Evolutionary conservation across 2,329 filamentous ascomycete species (phyloP), one percentile per base, ranked within the genome.

Genomic region (Rutstroemia sp.): DNA sequence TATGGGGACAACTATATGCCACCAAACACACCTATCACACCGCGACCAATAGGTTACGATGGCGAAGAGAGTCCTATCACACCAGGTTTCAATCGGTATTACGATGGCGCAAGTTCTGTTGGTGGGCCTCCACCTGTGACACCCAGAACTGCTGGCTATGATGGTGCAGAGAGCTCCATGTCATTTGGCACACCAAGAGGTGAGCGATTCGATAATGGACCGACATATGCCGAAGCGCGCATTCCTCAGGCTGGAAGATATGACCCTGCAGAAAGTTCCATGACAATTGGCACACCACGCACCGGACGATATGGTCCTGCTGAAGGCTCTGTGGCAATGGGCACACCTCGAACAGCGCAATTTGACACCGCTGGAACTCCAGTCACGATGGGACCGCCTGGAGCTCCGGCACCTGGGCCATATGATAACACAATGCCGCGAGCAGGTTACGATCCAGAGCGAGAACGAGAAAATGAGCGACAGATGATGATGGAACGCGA

Each of bases 351-450:
- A 19, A 45, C 53, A 58, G 63, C 59, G 60, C 55, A 67, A 57
- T 59, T 67, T 64, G 67, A 63, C 62, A 59, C 65, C 63, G 51
- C 61, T 60, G 54, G 62, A 62, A 54, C 44, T 39, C 48, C 51
- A 41, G 30, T 34, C 4, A 34, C 30, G 30, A 34, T 34, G 30
- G 30, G 30, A 34, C 30, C 30, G 4, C 30, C 9, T 34, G 30
- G 30, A 12, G 30, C 30, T 34, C 30, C 30, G 10, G 30, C 42
- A 34, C 39, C 30, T 48, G 54, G 57, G 48, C 55, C 55, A 56
- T 60, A 39, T 59, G 60, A 59, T 51, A 60, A 50, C 41, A 42
- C 34, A 27, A 42, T n/a, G 27, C 41, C 47, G 48, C 42, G 17
- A 23, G 51, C 46, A 47, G 54, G 60, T 55, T 56, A 62, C 47